Evolutionary conservation across 495 filamentous ascomycete genomes (phyloP).

Genomic region (Xylaria castorea): DNA sequence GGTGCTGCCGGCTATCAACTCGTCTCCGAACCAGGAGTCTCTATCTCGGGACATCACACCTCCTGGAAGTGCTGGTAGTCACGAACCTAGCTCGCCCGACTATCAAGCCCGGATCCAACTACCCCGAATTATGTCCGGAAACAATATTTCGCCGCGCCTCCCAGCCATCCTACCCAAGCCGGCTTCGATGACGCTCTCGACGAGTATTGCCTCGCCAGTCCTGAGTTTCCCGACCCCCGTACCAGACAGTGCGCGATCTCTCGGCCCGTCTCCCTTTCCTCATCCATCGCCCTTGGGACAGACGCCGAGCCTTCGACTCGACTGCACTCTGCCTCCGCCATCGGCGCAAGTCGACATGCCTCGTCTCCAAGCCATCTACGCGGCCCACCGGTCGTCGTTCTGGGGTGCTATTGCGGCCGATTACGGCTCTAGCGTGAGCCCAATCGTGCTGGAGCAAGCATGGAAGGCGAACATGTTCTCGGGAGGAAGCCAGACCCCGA

Average conservation of each 20-base stretch:
- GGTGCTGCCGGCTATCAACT: conserved; percentile 49
- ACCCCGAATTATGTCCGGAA: conserved; percentile 51
- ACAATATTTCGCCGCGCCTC: conserved; percentile 51
- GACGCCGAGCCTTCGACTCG: conserved; percentile 53
- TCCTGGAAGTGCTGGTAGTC: conserved; percentile 44
- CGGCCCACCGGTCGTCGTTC: conserved; percentile 70
- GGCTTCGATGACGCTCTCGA: conserved; percentile 52
- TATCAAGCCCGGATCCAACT: conserved; percentile 48
- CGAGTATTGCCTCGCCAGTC: conserved; percentile 42
- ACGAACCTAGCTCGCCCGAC: conserved; percentile 46
- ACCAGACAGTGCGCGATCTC: conserved; percentile 38
- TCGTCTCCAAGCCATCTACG: conserved; percentile 72
- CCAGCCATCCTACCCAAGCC: conserved; percentile 69
- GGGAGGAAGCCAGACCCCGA: conserved; percentile 46
- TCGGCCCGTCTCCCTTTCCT: conserved; percentile 37
- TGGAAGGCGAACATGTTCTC: conserved; percentile 61
- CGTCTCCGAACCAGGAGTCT: conserved; percentile 55
- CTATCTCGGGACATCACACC: conserved; percentile 48
- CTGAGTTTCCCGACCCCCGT: conserved; percentile 46
- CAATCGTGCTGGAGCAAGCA: conserved; percentile 69
- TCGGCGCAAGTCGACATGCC: conserved; percentile 65
- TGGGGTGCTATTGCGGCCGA: conserved; percentile 74
- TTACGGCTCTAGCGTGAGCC: conserved; percentile 69
- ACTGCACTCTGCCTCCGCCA: conserved; percentile 53
- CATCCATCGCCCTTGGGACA: conserved; percentile 31